Percentiles rank a stretch among this genome's conserved stretches.
These are phyloP conservation scores for Kwoniella bestiolae DNA, from an alignment of 768 basidiomycete genomes.

Conservation along the genomic window DNA sequence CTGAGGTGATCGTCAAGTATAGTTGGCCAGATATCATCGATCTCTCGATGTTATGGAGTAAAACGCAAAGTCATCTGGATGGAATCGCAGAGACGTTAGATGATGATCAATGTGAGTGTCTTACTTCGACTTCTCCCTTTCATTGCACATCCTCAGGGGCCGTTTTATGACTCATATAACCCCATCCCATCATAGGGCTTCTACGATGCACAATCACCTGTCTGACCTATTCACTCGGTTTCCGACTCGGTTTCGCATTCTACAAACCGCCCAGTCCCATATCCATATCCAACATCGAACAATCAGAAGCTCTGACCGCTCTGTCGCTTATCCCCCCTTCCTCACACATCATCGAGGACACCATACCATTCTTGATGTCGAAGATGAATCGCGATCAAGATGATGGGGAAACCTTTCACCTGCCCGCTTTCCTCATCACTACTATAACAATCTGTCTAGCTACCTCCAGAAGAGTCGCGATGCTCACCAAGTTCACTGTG, in stretches of 20 bases:
- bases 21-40: not conserved
- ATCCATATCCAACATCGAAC: not conserved
- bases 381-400: not conserved
- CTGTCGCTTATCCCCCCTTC: not conserved
- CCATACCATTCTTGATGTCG: not conserved
- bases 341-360: not conserved
- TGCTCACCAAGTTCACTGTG: not conserved
- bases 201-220: slow-evolving; percentile 1
- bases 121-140: too few species aligned
- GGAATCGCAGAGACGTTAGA: not conserved
- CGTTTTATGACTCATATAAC: not conserved
- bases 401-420: not conserved
- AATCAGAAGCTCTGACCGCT: not conserved
- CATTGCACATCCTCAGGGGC: too few species aligned
- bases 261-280: not conserved
- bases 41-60: not conserved
- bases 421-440: not conserved
- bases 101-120: slow-evolving; percentile 8
- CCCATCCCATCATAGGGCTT: not conserved
- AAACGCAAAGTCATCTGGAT: not conserved
- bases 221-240: not conserved
- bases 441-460: not conserved
- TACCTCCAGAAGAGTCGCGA: not conserved
- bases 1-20: not conserved
- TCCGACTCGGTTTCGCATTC: slow-evolving; percentile 1